Base-by-base conservation (phyloP, 2,329 filamentous ascomycete species). In the Truncatella angustata region DNA sequence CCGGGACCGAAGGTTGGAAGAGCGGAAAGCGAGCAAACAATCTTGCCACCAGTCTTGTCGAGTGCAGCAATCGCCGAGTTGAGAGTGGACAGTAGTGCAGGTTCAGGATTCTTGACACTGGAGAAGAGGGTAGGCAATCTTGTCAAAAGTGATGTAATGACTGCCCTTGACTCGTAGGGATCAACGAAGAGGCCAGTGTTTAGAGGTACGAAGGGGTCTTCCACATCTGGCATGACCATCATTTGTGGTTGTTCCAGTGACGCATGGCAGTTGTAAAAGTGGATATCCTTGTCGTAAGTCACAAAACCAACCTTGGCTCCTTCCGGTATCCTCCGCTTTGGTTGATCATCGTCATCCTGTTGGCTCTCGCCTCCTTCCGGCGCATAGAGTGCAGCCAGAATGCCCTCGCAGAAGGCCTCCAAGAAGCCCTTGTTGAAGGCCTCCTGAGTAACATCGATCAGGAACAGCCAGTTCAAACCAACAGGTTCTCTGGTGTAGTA, bases 401-500 rank as follows among this genome's bases (percentile, higher is more conserved):
- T 91, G 21, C 93, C 94, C 61, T 93, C 88, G 64, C 93, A 97
- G 60, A 96, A 91, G 0, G 90, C 88, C 72, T 94, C 88, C 23
- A 97, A 71, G 66, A 95, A 96, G 0, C 93, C 93, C 66, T 91
- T 91, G 66, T 93, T 95, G 58, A 89, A 88, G 1, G 93, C 85
- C 70, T 97, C 93, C 60, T 95, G 90, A 4, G 90, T 94, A 36
- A 95, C 91, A 69, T 99, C 94, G 52, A 99, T 89, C 57, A 97
- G 70, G 69, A 99, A 99, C 10, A 99, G 75, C 82, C 88, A 96
- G 54, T 87, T 85, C 62, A 97, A 69, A 21, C 90, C 91, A 12
- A 94, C 89, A 0, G 94, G 94, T 67, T 95, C 88, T 69, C 93
- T 94, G 21, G 91, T 93, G 90, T 92, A 99, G 73, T 99, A 99